phyloP scores from a whole-genome alignment of 768 basidiomycete species.

The Wakefieldia striispora region DNA sequence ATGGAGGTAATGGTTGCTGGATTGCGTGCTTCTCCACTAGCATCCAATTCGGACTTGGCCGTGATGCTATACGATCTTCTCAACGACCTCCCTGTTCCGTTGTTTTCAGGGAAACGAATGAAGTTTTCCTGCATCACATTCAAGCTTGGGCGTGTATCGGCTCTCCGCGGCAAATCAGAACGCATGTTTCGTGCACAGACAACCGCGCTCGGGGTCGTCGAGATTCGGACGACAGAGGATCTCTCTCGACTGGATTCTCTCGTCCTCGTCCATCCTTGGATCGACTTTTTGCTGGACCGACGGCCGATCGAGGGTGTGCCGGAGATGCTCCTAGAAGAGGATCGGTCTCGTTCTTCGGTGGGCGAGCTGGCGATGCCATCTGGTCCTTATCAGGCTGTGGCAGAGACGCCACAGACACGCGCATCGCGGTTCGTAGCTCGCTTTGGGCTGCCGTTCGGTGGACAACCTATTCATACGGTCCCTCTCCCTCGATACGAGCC shows the following conservation, averaged over 20 bases:
- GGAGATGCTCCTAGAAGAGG: too few species aligned
- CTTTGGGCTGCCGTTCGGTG: too few species aligned
- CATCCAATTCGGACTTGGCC: neutral
- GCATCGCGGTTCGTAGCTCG: too few species aligned
- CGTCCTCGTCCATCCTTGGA: slow-evolving; percentile 6
- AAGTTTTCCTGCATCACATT: slow-evolving; percentile 1
- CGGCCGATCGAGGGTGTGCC: too few species aligned
- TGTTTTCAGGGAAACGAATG: neutral
- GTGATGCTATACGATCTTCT: neutral
- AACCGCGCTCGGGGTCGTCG: neutral
- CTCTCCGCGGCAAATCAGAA: neutral
- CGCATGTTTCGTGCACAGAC: neutral
- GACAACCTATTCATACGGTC: too few species aligned
- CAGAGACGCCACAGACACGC: too few species aligned
- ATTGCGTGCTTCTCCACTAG: neutral
- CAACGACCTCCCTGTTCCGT: neutral
- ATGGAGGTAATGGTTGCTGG: neutral
- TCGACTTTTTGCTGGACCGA: neutral
- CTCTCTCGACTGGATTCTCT: neutral
- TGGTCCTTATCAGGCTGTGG: too few species aligned
- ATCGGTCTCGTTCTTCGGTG: too few species aligned
- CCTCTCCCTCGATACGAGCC: too few species aligned
- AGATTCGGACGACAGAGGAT: slow-evolving; percentile 2
- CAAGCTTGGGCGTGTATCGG: neutral
- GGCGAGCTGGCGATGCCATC: too few species aligned